Conservation (phyloP, 2,329 filamentous ascomycete species). For the Diaporthe amygdali region DNA sequence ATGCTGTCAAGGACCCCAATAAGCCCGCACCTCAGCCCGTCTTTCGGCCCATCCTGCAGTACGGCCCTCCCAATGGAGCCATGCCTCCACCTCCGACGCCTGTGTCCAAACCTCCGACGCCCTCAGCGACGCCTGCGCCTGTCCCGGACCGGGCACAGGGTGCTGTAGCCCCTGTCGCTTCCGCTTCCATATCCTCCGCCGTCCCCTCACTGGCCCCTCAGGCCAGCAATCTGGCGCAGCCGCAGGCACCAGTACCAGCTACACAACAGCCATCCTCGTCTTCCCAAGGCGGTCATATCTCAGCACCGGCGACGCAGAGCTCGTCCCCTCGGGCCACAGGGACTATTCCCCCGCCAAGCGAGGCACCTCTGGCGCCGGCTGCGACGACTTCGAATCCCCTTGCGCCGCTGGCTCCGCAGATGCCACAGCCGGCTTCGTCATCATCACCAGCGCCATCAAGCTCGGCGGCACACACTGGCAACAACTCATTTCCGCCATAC, state of each 20-base stretch:
- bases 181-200: conserved; percentile 17
- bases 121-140: conserved; percentile 31
- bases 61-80: conserved; percentile 66
- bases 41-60: conserved; percentile 66
- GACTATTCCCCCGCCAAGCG: conserved; percentile 31
- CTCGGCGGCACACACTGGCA: conserved; percentile 24
- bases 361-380: conserved; percentile 23
- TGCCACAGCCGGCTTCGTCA: conserved; percentile 35
- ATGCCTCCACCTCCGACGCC: conserved; percentile 60
- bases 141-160: conserved; percentile 27
- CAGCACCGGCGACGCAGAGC: conserved; percentile 26
- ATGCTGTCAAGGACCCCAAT: conserved; percentile 70
- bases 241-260: conserved; percentile 26
- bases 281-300: background rate
- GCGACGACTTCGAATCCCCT: conserved; percentile 12
- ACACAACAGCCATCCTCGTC: conserved; percentile 23
- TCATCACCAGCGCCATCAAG: conserved; percentile 37
- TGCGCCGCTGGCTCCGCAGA: conserved; percentile 12
- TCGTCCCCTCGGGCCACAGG: conserved; percentile 37
- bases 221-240: conserved; percentile 1
- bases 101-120: conserved; percentile 29
- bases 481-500: conserved; percentile 30
- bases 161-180: conserved; percentile 28
- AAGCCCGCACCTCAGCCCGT: conserved; percentile 46
- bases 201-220: background rate